Evolutionary conservation across 345 rosid genomes (phyloP), one percentile per base, ranked within the genome.

Genomic region (Stellera chamaejasme): DNA sequence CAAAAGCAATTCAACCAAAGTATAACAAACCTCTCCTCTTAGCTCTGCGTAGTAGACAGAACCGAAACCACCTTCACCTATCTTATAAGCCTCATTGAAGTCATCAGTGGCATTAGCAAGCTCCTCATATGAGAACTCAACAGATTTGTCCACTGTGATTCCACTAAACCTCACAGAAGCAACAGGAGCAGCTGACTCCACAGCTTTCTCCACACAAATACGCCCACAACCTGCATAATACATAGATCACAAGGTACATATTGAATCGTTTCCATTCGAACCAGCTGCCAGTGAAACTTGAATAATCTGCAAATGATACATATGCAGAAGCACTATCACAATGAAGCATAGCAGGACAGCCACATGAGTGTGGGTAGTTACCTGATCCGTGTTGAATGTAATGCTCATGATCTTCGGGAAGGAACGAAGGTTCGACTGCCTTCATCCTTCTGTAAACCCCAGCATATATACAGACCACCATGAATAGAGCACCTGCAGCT

Each of bases 1-100:
- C 10, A 58, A 28, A 25, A 42, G 36, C 49, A 42, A 45, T 54
- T 28, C 27, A 6, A 3, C 43, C 23, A 41, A 6, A 39, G 12
- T 19, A 45, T 14, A 59, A 55, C 83, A 46, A 59, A 89, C 99
- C 89, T 93, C 94, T 69, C 96, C 97, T 80, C 92, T 75, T 5
- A 93, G 75, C 69, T 81, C 94, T 27, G 97, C 99, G 51, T 79
- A 77, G 79, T 84, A 93, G 50, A 89, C 92, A 62, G 87, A 62
- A 12, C 99, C 99, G 49, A 89, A 93, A 60, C 99, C 97, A 63
- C 99, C 97, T 72, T 81, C 58, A 6, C 99, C 97, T 13, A 93
- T 93, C 79, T 87, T 87, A 71, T 79, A 81, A 48, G 92, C 81
- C 69, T 74, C 28, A 69, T 76, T 89, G 69, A 93, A 93, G 78